A percentile compares a stretch with the other conserved stretches of the same genome.
phyloP scores from a whole-genome alignment of 768 basidiomycete species.

The Suillus plorans region DNA sequence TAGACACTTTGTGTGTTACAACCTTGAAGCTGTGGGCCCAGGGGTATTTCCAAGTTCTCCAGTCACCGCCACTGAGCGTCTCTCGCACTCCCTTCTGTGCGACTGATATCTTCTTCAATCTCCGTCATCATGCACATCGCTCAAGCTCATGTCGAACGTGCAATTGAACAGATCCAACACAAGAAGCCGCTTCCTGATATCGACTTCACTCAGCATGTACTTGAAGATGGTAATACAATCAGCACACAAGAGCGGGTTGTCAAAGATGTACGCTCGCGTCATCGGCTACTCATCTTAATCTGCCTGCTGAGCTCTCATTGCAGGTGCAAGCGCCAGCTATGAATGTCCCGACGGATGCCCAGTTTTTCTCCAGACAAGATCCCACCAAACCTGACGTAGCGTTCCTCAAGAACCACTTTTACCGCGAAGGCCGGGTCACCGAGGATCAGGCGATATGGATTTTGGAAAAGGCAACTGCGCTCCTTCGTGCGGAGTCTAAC shows the following conservation, averaged over 20 bases:
- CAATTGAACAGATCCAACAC: constrained; percentile 38
- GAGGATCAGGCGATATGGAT: constrained; percentile 97
- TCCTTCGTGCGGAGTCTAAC: constrained; percentile 85
- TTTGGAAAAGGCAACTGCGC: constrained; percentile 79
- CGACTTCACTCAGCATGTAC: constrained; percentile 89
- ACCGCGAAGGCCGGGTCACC: constrained; percentile 89
- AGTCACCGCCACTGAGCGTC: constrained; percentile 12
- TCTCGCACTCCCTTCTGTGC: constrained; percentile 6
- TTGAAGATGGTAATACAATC: constrained; percentile 90
- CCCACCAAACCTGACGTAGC: constrained; percentile 91
- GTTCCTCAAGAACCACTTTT: constrained; percentile 98
- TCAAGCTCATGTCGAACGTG: constrained; percentile 35
- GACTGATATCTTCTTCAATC: constrained; percentile 9
- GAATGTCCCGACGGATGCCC: constrained; percentile 85
- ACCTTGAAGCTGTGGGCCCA: constrained; percentile 3
- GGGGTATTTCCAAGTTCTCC: not conserved
- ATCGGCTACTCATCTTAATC: constrained; percentile 10
- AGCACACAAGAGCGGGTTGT: constrained; percentile 94
- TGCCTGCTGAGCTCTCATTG: not conserved
- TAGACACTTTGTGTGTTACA: not conserved
- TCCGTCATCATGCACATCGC: constrained; percentile 30
- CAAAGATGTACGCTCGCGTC: constrained; percentile 72
- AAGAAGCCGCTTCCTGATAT: constrained; percentile 56
- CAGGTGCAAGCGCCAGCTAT: constrained; percentile 99
- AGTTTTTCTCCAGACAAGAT: constrained; percentile 88